Conservation (phyloP, 2,329 filamentous ascomycete genomes). For the Penicillium hordei region DNA sequence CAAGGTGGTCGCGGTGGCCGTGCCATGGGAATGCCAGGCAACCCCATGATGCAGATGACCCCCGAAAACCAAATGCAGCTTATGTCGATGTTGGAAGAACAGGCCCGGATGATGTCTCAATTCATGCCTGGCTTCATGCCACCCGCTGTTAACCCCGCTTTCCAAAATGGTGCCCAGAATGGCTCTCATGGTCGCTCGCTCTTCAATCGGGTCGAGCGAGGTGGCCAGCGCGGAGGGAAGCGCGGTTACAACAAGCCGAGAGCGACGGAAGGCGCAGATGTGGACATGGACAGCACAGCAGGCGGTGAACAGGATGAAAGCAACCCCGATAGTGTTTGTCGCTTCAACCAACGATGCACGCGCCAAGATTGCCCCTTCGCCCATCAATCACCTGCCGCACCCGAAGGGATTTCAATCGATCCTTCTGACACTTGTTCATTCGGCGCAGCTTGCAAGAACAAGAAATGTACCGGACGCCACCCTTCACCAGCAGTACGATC, state of each 20-base stretch:
- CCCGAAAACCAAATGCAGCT: conserved; percentile 71
- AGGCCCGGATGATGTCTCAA: conserved; percentile 81
- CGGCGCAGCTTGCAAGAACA: conserved; percentile 91
- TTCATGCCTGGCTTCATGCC: conserved; percentile 59
- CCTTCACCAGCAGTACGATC: conserved; percentile 82
- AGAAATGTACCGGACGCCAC: conserved; percentile 87
- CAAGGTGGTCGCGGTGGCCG: conserved; percentile 46
- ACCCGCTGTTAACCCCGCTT: conserved; percentile 55
- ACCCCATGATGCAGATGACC: conserved; percentile 55
- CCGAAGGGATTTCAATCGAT: conserved; percentile 74
- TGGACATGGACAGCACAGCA: conserved; percentile 36
- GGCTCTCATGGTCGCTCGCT: conserved; percentile 59
- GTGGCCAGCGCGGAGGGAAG: conserved; percentile 55
- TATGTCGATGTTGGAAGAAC: conserved; percentile 78
- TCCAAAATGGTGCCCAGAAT: conserved; percentile 52
- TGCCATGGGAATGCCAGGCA: conserved; percentile 43
- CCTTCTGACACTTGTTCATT: conserved; percentile 77
- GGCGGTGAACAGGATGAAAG: conserved; percentile 52
- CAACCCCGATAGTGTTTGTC: conserved; percentile 70
- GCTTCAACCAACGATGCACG: conserved; percentile 83
- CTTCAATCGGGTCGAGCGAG: conserved; percentile 67
- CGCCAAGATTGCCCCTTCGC: conserved; percentile 90
- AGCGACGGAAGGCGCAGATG: conserved; percentile 27
- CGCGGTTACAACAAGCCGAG: conserved; percentile 36
- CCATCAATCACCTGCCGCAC: conserved; percentile 89